Evolutionary conservation across 129 eudicot species (phyloP).

Genomic region (Helichrysum umbraculigerum): DNA sequence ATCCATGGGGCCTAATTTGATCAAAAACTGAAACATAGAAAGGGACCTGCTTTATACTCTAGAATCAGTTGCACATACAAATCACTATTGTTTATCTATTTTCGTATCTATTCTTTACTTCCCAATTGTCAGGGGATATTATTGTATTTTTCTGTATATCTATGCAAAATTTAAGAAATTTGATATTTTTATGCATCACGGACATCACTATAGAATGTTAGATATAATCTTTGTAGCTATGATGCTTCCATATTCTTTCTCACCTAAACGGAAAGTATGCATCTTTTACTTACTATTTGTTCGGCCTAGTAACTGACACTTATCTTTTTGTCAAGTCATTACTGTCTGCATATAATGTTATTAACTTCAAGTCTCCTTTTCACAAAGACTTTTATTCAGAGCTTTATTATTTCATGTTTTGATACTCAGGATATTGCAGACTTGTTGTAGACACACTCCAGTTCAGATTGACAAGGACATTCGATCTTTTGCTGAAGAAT

Average conservation of each 20-base stretch:
- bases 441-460: conserved; percentile 21
- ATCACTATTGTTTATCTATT: neutral
- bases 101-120: neutral
- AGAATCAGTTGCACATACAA: conserved; percentile 5
- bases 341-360: neutral
- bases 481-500: conserved; percentile 19
- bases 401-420: neutral
- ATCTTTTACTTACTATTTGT: neutral
- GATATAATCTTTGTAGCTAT: neutral
- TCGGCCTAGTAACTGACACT: neutral
- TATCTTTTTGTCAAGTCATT: neutral
- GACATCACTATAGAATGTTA: neutral
- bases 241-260: too few species aligned
- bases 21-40: conserved; percentile 43
- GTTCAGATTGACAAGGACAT: conserved; percentile 3
- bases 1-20: conserved; percentile 49
- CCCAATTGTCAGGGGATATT: neutral
- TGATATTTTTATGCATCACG: neutral
- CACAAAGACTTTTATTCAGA: neutral
- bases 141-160: neutral
- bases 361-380: neutral
- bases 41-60: conserved; percentile 9
- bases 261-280: too few species aligned
- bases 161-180: neutral
- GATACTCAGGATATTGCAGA: conserved; percentile 14